A percentile compares a stretch with the other conserved stretches of the same genome.
Evolutionary conservation across 2,329 filamentous ascomycete genomes (phyloP).

Genomic region (Ilyonectria destructans): DNA sequence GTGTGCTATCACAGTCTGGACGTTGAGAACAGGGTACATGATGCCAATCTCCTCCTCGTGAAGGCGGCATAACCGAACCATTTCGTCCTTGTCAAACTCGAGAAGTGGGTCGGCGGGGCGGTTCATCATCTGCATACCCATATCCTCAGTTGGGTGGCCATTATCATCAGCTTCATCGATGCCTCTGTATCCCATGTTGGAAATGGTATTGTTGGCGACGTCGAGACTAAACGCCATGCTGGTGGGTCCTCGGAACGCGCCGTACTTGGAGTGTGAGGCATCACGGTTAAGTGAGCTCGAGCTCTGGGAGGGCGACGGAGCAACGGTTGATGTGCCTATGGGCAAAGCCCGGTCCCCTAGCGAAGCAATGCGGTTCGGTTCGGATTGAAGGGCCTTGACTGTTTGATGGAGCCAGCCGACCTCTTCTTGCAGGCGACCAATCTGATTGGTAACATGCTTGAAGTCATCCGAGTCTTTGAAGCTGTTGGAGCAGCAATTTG

Average conservation of each 20-base stretch:
- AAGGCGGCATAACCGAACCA: constrained; percentile 82
- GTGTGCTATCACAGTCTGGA: constrained; percentile 80
- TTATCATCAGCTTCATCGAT: constrained; percentile 76
- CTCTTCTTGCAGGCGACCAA: constrained; percentile 85
- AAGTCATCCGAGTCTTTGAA: constrained; percentile 97
- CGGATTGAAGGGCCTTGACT: constrained; percentile 77
- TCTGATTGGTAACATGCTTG: constrained; percentile 83
- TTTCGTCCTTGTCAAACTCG: constrained; percentile 84
- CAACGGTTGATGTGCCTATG: constrained; percentile 51
- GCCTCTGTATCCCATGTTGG: constrained; percentile 88
- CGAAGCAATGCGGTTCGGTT: constrained; percentile 63
- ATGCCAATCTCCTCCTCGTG: constrained; percentile 93
- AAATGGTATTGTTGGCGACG: constrained; percentile 88
- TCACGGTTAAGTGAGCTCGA: constrained; percentile 58
- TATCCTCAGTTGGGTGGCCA: constrained; percentile 52
- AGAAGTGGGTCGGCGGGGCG: constrained; percentile 81
- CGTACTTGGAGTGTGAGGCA: constrained; percentile 68
- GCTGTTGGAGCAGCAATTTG: constrained; percentile 80
- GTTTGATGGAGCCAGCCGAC: constrained; percentile 83
- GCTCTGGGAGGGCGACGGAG: constrained; percentile 63
- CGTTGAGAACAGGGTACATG: constrained; percentile 91
- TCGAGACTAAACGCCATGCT: constrained; percentile 89
- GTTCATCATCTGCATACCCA: constrained; percentile 53
- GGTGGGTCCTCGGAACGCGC: constrained; percentile 86
- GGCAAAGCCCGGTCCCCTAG: constrained; percentile 61